Conservation (phyloP, 2,329 filamentous ascomycete species). For the Leptographium wingfieldii region DNA sequence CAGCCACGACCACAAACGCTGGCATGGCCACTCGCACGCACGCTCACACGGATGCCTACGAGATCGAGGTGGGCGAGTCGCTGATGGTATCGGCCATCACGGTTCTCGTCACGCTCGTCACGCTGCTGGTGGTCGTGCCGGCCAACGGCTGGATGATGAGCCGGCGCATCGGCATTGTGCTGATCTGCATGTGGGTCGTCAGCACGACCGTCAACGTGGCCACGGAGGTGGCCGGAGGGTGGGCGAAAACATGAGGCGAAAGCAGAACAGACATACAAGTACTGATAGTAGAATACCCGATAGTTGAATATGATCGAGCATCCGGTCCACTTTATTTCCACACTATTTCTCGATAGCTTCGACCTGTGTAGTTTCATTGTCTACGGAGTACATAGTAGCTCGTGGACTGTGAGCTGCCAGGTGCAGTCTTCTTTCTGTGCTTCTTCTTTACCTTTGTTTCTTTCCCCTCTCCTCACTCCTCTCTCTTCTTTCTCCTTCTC, state of each 20-base stretch:
- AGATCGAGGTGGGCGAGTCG: slow-evolving; percentile 72
- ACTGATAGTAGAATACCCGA: not conserved
- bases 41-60: slow-evolving; percentile 62
- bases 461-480: not conserved
- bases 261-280: not conserved
- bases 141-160: slow-evolving; percentile 79
- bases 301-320: not conserved
- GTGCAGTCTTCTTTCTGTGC: too few relatives aligned
- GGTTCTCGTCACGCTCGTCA: slow-evolving; percentile 65
- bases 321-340: too few relatives aligned
- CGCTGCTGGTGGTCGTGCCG: slow-evolving; percentile 69
- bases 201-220: slow-evolving; percentile 73
- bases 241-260: slow-evolving; percentile 9
- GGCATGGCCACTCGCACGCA: slow-evolving; percentile 38
- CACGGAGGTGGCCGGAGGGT: slow-evolving; percentile 56
- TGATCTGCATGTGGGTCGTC: slow-evolving; percentile 69
- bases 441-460: not conserved
- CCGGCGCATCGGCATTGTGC: slow-evolving; percentile 63
- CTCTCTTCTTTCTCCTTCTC: not conserved
- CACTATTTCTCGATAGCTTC: too few relatives aligned
- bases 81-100: slow-evolving; percentile 78
- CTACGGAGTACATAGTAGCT: too few relatives aligned
- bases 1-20: slow-evolving; percentile 24
- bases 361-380: too few relatives aligned
- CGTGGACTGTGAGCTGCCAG: too few relatives aligned